Evolutionary conservation across 441 rosid genomes (phyloP).

Genomic region (Populus trichocarpa): DNA sequence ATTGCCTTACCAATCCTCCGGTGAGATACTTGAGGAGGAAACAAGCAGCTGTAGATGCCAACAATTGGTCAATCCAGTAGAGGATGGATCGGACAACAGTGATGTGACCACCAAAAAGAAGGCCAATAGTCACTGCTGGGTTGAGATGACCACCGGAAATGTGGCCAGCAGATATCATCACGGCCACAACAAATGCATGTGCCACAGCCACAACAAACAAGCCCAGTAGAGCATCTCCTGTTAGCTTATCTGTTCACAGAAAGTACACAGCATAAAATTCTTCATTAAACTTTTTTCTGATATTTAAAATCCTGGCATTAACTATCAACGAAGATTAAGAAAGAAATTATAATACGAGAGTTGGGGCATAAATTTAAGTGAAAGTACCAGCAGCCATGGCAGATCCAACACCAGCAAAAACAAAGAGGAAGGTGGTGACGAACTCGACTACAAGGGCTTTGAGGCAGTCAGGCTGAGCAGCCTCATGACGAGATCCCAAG

Average conservation of each 20-base stretch:
- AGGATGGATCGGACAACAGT: slow-evolving; percentile 70
- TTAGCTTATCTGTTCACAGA: slow-evolving; percentile 37
- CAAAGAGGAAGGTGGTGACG: slow-evolving; percentile 75
- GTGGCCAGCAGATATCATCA: slow-evolving; percentile 80
- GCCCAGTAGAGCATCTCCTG: slow-evolving; percentile 47
- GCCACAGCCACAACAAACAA: slow-evolving; percentile 74
- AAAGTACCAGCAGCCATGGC: slow-evolving; percentile 64
- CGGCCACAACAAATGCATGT: slow-evolving; percentile 76
- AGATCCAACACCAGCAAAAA: slow-evolving; percentile 77
- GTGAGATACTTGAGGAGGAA: slow-evolving; percentile 76
- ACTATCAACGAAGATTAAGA: background rate
- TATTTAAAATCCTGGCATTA: background rate
- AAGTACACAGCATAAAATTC: background rate
- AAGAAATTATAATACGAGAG: background rate
- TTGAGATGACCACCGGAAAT: slow-evolving; percentile 95
- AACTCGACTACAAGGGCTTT: slow-evolving; percentile 78
- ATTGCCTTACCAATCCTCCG: slow-evolving; percentile 58
- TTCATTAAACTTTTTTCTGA: no score
- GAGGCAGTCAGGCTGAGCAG: slow-evolving; percentile 59
- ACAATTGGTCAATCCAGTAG: slow-evolving; percentile 66
- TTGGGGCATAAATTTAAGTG: background rate
- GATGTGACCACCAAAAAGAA: slow-evolving; percentile 73
- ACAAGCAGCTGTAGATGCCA: slow-evolving; percentile 74
- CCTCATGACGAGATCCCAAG: slow-evolving; percentile 53
- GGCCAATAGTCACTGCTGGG: slow-evolving; percentile 81